phyloP scores from a whole-genome alignment of 192 early-diverging fungal species.

The Podila horticola region DNA sequence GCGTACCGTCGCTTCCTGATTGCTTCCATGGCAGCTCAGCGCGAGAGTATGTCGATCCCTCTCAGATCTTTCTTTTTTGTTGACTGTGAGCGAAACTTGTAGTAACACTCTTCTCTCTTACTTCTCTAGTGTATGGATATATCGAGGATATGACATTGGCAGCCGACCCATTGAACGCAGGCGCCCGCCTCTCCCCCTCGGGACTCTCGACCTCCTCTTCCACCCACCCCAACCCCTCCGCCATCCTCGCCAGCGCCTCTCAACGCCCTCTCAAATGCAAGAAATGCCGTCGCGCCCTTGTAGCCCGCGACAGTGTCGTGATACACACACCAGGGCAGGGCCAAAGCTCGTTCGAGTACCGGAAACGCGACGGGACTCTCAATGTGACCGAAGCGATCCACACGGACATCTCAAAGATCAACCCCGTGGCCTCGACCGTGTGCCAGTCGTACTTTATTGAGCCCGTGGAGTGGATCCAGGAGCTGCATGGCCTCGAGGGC shows the following conservation, averaged over 20 bases:
- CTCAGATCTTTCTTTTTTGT: not conserved
- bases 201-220: conserved; percentile 9
- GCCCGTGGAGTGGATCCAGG: conserved; percentile 86
- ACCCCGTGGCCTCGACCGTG: conserved; percentile 25
- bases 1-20: conserved; percentile 76
- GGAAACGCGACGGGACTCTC: conserved; percentile 70
- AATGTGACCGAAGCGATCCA: conserved; percentile 48
- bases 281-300: conserved; percentile 64
- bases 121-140: conserved; percentile 60
- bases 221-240: conserved; percentile 9
- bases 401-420: conserved; percentile 16
- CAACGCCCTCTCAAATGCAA: conserved; percentile 40
- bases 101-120: not conserved
- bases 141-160: conserved; percentile 67
- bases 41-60: conserved; percentile 44
- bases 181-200: conserved; percentile 1
- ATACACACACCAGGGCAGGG: conserved; percentile 77
- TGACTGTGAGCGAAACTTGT: not conserved
- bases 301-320: conserved; percentile 70
- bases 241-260: not conserved
- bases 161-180: conserved; percentile 56
- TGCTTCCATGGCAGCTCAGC: conserved; percentile 67
- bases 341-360: conserved; percentile 76
- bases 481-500: conserved; percentile 69
- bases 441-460: conserved; percentile 88